Evolutionary conservation across 768 basidiomycete species (phyloP), one percentile per base, ranked within the genome.

Genomic region (Trametes cinnabarina): DNA sequence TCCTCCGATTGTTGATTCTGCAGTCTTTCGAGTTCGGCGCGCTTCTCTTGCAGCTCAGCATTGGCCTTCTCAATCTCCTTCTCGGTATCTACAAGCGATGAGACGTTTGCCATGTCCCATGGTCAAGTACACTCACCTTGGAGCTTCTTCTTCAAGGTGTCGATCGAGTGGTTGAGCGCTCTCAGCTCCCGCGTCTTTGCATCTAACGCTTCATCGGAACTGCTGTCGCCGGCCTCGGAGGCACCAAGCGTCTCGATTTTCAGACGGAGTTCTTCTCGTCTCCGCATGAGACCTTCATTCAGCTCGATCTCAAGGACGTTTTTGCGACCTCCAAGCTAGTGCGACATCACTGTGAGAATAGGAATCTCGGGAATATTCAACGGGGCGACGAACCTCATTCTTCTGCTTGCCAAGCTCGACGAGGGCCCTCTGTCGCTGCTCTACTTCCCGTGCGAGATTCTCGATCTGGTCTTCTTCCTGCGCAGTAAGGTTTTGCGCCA

Each of bases 221-320:
- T 75, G 12, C 80, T 77, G 42, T 82, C 82, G 17, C 80, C 85
- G 22, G 74, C 74, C 25, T 79, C 82, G 2, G 79, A 75, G 39
- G 87, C 87, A 19, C 83, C 88, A n/a, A 90, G 73, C 22, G 81
- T 74, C 62, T 97, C 94, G 11, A 98, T 73, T 69, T 89, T 89
- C 32, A 74, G 72, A 48, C 84, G 82, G 8, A 98, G 68, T 63
- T 95, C 96, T 48, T 92, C 88, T 42, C 85, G 80, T 23, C 88
- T 81, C 8, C 95, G 83, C 20, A 86, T 81, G 14, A 98, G 78
- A 64, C 87, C 87, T 71, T 99, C 97, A 62, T 90, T 92, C 46
- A 98, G 79, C 70, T 98, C 96, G 52, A 97, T 95, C 69, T 97
- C 94, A 26, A 97, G 73, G 4, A 87, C 73, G 67, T 88, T 91